Evolutionary conservation across 805 yeast genomes (phyloP), one percentile per base, ranked within the genome.

Genomic region (Cyberlindnera saturnus): DNA sequence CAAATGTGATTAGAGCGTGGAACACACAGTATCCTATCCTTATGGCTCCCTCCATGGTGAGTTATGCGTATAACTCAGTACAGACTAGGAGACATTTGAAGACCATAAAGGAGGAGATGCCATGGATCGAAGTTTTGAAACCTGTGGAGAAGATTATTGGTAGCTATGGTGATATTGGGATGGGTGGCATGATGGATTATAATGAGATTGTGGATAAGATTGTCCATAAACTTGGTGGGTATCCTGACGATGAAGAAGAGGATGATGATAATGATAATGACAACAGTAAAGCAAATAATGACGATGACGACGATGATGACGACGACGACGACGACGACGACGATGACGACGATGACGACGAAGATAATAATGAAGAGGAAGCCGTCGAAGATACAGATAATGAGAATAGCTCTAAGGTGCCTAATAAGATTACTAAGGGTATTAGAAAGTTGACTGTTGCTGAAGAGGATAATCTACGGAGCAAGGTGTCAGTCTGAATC

Each of bases 121-220:
- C 91, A 31, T 91, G 95, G 91, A 82, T 91, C 49, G 95, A 88
- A 51, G 79, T 91, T n/a, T 73, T 93, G 59, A 84, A 82, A 61
- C 99, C 99, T 0, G 88, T 89, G 19, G 99, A 91, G 63, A 91
- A 91, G 63, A 96, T 91, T 6, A 80, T 85, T 58, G 88, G 95
- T 44, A 77, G 87, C 34, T 88, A 90, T 67, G 98, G 99, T 48
- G 98, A 91, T 55, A 89, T 93, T 44, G 98, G 98, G n/a, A 85
- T 93, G 88, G 98, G 99, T 39, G 98, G 99, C 42, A 93, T 93
- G 98, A 84, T 90, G 82, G 98, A 93, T 55, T 88, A 95, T 79
- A 85, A 87, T 61, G 97, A 90, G 61, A 83, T 93, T 54, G 96
- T 89, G 16, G 95, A 89, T 59, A 79, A 81, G 54, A 73, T 87